Evolutionary conservation across 495 filamentous ascomycete species (phyloP).

Genomic region (Chaetomidium leptoderma): DNA sequence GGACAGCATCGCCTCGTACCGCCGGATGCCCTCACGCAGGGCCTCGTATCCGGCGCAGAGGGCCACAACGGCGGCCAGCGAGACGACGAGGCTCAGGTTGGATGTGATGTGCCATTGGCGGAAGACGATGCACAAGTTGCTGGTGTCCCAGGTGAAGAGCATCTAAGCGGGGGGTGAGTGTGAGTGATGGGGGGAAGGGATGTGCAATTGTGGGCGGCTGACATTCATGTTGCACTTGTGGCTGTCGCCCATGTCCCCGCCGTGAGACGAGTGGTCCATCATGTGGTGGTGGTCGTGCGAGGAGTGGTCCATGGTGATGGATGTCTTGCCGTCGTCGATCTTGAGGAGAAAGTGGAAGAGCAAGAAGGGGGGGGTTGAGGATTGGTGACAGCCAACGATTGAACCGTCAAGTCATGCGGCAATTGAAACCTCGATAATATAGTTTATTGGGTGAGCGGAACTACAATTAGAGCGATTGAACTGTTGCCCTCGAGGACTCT

Average conservation of each 20-base stretch:
- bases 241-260: constrained; percentile 45
- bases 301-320: constrained; percentile 42
- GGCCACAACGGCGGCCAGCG: constrained; percentile 73
- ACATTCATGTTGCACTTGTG: constrained; percentile 78
- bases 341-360: no score
- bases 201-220: constrained; percentile 21
- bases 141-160: constrained; percentile 94
- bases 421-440: no score
- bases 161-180: constrained; percentile 53
- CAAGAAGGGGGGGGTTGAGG: no score
- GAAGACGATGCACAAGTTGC: constrained; percentile 93
- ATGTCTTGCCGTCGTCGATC: background rate
- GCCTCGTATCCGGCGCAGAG: constrained; percentile 89
- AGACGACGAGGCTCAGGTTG: constrained; percentile 67
- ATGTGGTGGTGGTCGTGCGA: constrained; percentile 35
- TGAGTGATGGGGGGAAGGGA: background rate
- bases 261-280: constrained; percentile 52
- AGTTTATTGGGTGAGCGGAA: no score
- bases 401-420: no score
- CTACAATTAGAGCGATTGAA: no score
- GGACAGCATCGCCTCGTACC: constrained; percentile 64
- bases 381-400: no score
- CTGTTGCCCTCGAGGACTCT: no score
- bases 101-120: constrained; percentile 78
- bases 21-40: constrained; percentile 67